phyloP scores from a whole-genome alignment of 805 yeast genomes.

The Saccharomycopsis malanga region DNA sequence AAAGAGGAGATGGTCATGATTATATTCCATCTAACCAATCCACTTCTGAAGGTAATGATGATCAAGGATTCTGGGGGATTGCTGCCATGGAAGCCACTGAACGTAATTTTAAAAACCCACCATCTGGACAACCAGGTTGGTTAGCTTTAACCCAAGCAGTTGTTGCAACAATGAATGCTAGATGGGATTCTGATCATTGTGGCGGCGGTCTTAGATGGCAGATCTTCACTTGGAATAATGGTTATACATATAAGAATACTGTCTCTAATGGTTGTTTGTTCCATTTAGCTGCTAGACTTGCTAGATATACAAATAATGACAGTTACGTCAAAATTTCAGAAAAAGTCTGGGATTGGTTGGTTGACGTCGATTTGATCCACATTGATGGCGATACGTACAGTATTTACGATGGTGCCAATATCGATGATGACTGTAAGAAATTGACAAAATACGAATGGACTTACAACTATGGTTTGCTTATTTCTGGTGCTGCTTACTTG shows the following conservation, averaged over 20 bases:
- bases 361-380: conserved; percentile 38
- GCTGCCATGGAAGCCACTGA: conserved; percentile 83
- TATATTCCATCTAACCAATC: conserved; percentile 79
- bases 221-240: conserved; percentile 81
- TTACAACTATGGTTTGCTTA: conserved; percentile 63
- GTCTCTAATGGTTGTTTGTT: conserved; percentile 81
- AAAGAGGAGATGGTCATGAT: conserved; percentile 56
- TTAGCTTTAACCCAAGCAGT: conserved; percentile 75
- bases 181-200: conserved; percentile 66
- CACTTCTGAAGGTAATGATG: conserved; percentile 86
- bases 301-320: conserved; percentile 67
- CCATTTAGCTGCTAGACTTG: conserved; percentile 75
- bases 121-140: conserved; percentile 57
- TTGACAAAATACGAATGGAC: conserved; percentile 59
- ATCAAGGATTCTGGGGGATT: conserved; percentile 90
- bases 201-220: conserved; percentile 90
- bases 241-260: conserved; percentile 82
- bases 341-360: conserved; percentile 69
- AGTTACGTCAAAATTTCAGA: conserved; percentile 71
- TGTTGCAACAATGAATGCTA: conserved; percentile 70
- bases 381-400: conserved; percentile 29
- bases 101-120: conserved; percentile 70
- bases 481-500: conserved; percentile 64
- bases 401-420: conserved; percentile 24
- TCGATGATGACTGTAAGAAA: conserved; percentile 53